Conservation (phyloP, 2,329 filamentous ascomycete species). For the Talaromyces pinophilus region DNA sequence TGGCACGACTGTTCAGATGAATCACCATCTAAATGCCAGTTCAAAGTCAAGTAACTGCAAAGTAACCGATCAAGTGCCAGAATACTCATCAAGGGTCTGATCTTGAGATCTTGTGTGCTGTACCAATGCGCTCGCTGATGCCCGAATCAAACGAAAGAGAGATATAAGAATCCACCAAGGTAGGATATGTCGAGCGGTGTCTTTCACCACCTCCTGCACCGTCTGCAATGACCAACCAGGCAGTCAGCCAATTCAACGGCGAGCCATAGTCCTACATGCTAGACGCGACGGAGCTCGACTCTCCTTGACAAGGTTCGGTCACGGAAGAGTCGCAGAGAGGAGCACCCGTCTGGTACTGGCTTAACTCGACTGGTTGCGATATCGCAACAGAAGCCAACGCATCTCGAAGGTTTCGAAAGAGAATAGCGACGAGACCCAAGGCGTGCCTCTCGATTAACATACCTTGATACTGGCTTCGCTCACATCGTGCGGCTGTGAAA, state of each 20-base stretch:
- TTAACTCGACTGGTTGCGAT: constrained; percentile 31
- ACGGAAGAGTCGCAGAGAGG: constrained; percentile 35
- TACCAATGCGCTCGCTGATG: constrained; percentile 59
- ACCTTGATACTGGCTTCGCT: constrained; percentile 98
- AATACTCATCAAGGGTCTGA: background rate
- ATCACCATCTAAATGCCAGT: constrained; percentile 19
- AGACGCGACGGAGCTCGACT: constrained; percentile 63
- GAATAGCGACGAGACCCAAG: constrained; percentile 70
- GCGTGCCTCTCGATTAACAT: constrained; percentile 88
- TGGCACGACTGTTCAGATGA: constrained; percentile 8
- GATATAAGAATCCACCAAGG: constrained; percentile 32
- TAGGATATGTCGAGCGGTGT: constrained; percentile 28
- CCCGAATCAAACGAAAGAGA: constrained; percentile 32
- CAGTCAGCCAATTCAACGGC: constrained; percentile 57
- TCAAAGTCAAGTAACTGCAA: background rate
- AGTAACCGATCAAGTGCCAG: background rate
- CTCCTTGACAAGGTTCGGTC: constrained; percentile 32
- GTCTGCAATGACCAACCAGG: constrained; percentile 34
- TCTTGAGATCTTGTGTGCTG: background rate
- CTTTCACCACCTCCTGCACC: constrained; percentile 33
- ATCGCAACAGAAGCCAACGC: constrained; percentile 39
- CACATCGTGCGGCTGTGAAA: constrained; percentile 82
- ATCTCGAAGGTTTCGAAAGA: constrained; percentile 45
- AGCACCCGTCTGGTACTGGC: constrained; percentile 38
- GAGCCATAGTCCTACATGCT: constrained; percentile 42